These are phyloP conservation scores for Selaginella moellendorffii DNA, from an alignment of 75 land plant genomes.

Conservation along the genomic window DNA sequence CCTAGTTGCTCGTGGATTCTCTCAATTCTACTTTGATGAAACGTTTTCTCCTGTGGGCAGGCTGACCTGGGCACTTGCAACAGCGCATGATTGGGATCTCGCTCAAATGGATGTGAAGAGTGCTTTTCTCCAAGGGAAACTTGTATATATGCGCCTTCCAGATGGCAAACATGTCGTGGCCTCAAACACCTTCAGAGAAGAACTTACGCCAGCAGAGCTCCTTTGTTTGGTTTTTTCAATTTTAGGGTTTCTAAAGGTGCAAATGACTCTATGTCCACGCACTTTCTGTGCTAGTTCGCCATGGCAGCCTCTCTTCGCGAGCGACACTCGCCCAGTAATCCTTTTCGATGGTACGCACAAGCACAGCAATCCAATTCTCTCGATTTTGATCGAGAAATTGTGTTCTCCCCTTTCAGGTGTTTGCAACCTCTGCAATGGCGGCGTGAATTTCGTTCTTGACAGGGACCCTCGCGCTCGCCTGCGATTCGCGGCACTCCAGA, in stretches of 20 bases:
- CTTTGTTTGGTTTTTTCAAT: too few species aligned
- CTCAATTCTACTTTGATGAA: conserved; percentile 7
- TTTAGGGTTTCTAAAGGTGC: too few species aligned
- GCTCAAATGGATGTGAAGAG: conserved; percentile 20
- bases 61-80: not conserved
- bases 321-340: conserved; percentile 67
- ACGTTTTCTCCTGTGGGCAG: conserved; percentile 12
- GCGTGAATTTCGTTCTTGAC: conserved; percentile 62
- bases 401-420: conserved; percentile 30
- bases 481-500: conserved; percentile 72
- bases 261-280: too few species aligned
- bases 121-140: conserved; percentile 15
- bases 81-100: conserved; percentile 6
- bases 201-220: too few species aligned
- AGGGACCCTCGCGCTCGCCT: conserved; percentile 49
- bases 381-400: too few species aligned
- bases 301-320: conserved; percentile 21
- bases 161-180: not conserved
- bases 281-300: not conserved
- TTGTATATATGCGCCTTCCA: conserved; percentile 12
- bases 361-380: too few species aligned
- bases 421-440: conserved; percentile 75
- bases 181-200: too few species aligned
- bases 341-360: conserved; percentile 70
- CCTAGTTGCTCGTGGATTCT: too few species aligned